Conservation (phyloP, 345 rosid species). For the Balakata baccata region DNA sequence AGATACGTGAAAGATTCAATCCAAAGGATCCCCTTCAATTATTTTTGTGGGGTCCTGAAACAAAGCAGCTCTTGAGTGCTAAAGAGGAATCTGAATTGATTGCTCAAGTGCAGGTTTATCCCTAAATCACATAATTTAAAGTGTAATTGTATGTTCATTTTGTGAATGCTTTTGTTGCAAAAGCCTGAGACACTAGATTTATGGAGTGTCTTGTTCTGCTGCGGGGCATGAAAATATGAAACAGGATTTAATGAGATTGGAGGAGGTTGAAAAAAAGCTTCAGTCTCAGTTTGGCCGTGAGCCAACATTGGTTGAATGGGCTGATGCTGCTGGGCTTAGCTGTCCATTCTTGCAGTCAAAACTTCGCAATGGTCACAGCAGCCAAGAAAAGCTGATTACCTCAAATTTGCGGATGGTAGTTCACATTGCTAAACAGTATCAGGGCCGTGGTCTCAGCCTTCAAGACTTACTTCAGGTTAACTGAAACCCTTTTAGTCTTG, state of each 20-base stretch:
- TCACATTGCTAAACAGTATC: conserved; percentile 77
- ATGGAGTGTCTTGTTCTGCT: conserved; percentile 6
- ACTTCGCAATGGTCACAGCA: conserved; percentile 55
- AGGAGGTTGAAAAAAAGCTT: conserved; percentile 61
- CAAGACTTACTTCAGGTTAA: conserved; percentile 80
- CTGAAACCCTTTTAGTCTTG: neutral
- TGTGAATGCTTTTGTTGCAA: neutral
- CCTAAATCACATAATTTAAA: conserved; percentile 8
- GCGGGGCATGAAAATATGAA: conserved; percentile 20
- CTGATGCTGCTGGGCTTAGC: conserved; percentile 62
- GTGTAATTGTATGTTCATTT: neutral
- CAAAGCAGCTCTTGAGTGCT: conserved; percentile 67
- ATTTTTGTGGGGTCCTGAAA: conserved; percentile 79
- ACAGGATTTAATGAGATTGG: conserved; percentile 61
- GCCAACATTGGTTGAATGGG: conserved; percentile 79
- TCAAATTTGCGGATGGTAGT: conserved; percentile 83
- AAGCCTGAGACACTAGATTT: conserved; percentile 7
- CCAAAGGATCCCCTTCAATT: conserved; percentile 61
- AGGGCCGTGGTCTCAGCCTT: conserved; percentile 73
- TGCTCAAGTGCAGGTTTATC: conserved; percentile 62
- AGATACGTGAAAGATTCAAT: conserved; percentile 44
- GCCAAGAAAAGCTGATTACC: conserved; percentile 63
- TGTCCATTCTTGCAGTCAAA: conserved; percentile 52
- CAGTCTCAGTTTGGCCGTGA: conserved; percentile 68
- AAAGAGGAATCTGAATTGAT: conserved; percentile 69